Base-by-base conservation (phyloP, 73 alveolate genomes). In the Uronychia setigera region DNA sequence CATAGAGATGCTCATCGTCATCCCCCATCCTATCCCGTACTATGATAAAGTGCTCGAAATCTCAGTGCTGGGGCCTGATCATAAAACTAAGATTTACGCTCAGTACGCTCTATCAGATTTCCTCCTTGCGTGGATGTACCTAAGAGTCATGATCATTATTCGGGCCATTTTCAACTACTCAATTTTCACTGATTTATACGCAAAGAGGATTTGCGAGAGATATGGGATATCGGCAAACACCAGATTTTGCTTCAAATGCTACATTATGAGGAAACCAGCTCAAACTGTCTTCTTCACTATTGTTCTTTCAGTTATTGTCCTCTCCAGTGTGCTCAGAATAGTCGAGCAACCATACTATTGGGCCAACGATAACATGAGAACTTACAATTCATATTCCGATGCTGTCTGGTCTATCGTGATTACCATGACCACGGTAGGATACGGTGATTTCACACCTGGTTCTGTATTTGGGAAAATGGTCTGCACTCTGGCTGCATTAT, bases 401-500 rank as follows among this genome's bases (percentile, higher is more conserved):
- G 80, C 91, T 0, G 77, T 90, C 30, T 93, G 95, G 91, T 80
- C 86, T 59, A 85, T 85, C 78, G 91, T 88, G 31, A 82, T 87
- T 33, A 86, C 96, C 31, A 93, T 93, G 95, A 79, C 96, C 9
- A 93, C 97, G 29, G 93, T 93, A 26, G 97, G 97, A 26, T 93
- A 83, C 81, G 97, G 97, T 29, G 97, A 93, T 78, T 86, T 93
- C 58, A 86, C n/a, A 57, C 95, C 97, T 31, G 74, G 60, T 29
- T 84, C 97, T 26, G 85, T 80, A 27, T 84, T 93, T 81, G 97
- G 97, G 29, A 88, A 95, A 76, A 19, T 74, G 57, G 79, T 91
- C 25, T 77, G 93, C 27, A 74, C 89, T 31, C 31, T 91, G 58
- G 57, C 80, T 57, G 91, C 96, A 9, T 74, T 91, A 19, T 88